Percentiles rank a stretch among this genome's conserved stretches.
Evolutionary conservation across 1,284 basidiomycete genomes (phyloP).

Genomic region (Melampsora americana): DNA sequence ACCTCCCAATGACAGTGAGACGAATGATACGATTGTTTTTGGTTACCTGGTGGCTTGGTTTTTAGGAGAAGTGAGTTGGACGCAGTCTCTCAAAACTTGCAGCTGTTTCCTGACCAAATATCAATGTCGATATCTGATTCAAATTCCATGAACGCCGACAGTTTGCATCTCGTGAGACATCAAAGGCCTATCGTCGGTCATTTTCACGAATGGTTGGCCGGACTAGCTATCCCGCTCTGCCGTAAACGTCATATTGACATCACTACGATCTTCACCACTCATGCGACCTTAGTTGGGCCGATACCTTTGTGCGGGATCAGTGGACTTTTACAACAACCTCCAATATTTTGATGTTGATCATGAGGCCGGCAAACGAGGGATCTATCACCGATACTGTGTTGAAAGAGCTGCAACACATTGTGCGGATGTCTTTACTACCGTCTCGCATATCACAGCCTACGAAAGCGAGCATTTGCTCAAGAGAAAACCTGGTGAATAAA

Average conservation of each 20-base stretch:
- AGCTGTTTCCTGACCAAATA: background rate
- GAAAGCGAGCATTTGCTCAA: constrained; percentile 94
- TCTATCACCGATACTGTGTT: constrained; percentile 83
- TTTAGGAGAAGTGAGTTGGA: constrained; percentile 72
- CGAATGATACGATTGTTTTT: constrained; percentile 97
- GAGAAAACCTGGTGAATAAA: constrained; percentile 68
- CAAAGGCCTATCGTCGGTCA: constrained; percentile 89
- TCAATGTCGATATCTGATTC: too few species aligned
- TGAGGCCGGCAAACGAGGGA: constrained; percentile 96
- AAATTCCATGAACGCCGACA: background rate
- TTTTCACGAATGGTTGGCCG: constrained; percentile 99
- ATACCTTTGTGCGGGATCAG: constrained; percentile 93
- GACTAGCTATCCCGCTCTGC: constrained; percentile 90
- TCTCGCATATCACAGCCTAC: constrained; percentile 68
- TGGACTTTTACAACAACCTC: constrained; percentile 99
- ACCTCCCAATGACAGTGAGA: constrained; percentile 91
- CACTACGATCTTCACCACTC: constrained; percentile 89
- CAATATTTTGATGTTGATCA: constrained; percentile 99
- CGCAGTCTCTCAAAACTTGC: constrained; percentile 51
- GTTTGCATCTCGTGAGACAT: constrained; percentile 50
- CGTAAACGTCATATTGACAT: constrained; percentile 95
- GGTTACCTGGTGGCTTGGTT: constrained; percentile 99
- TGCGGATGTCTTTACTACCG: constrained; percentile 62
- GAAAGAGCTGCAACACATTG: constrained; percentile 91
- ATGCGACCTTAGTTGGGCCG: constrained; percentile 97